Conservation (phyloP, 768 basidiomycete genomes). For the Xerocomellus intermedius region DNA sequence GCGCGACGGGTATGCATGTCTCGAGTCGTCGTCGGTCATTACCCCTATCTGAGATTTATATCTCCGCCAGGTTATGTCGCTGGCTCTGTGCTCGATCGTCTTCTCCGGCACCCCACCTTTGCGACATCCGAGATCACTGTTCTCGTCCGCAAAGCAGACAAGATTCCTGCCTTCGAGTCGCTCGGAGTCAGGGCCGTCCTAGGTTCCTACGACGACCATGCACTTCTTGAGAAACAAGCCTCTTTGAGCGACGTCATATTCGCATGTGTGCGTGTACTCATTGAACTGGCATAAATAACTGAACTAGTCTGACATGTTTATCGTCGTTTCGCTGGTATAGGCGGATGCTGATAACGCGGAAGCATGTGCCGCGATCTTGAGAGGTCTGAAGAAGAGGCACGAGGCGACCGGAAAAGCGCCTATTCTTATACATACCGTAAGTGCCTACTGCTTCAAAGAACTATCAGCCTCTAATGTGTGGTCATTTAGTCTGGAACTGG, state of each 20-base stretch:
- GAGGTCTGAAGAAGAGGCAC: conserved; percentile 49
- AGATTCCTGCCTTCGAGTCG: conserved; percentile 16
- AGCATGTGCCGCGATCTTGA: conserved; percentile 46
- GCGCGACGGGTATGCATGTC: conserved; percentile 21
- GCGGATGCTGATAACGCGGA: conserved; percentile 48
- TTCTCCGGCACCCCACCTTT: conserved; percentile 27
- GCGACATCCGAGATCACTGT: conserved; percentile 24
- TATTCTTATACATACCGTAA: conserved; percentile 61
- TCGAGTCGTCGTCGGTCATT: not conserved
- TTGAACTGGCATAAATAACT: no score
- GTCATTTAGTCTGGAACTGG: conserved; percentile 49
- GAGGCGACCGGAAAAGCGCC: conserved; percentile 42
- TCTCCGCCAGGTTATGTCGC: conserved; percentile 31
- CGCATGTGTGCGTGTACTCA: conserved; percentile 31
- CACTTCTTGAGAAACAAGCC: conserved; percentile 42
- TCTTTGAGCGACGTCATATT: conserved; percentile 46
- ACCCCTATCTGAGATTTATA: not conserved
- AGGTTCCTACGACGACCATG: conserved; percentile 46
- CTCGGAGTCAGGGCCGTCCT: conserved; percentile 29
- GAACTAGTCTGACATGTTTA: not conserved
- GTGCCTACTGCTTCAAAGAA: conserved; percentile 15
- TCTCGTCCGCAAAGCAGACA: conserved; percentile 33
- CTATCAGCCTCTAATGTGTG: not conserved
- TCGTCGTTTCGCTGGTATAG: conserved; percentile 20
- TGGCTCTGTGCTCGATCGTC: conserved; percentile 32